phyloP scores from a whole-genome alignment of 179 eudicot species.

The Camellia oleifera region DNA sequence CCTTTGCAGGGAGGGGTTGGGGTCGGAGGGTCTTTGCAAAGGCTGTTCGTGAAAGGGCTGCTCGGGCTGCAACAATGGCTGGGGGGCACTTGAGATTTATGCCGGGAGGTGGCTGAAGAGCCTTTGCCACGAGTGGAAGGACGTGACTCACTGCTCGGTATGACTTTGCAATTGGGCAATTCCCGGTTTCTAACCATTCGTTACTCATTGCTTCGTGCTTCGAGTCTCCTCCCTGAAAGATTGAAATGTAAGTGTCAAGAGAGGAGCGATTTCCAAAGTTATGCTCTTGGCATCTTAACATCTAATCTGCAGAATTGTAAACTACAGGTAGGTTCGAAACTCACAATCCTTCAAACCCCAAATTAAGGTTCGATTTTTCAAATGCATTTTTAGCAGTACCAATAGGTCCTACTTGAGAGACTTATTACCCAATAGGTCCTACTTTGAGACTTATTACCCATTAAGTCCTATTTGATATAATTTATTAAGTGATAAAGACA shows the following conservation, averaged over 20 bases:
- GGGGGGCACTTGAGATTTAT: slow-evolving; percentile 68
- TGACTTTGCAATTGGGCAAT: slow-evolving; percentile 94
- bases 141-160: slow-evolving; percentile 79
- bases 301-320: background rate
- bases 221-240: slow-evolving; percentile 57
- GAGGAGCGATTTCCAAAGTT: background rate
- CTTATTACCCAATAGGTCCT: too few relatives aligned
- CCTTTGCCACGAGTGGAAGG: slow-evolving; percentile 86
- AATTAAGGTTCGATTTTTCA: too few relatives aligned
- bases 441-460: too few relatives aligned
- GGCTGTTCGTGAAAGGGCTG: slow-evolving; percentile 80
- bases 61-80: slow-evolving; percentile 78
- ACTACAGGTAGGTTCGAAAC: background rate
- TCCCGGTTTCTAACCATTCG: slow-evolving; percentile 83
- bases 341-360: background rate
- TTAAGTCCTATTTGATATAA: too few relatives aligned
- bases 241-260: background rate
- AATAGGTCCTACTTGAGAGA: too few relatives aligned
- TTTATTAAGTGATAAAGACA: too few relatives aligned
- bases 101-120: slow-evolving; percentile 79
- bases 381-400: too few relatives aligned
- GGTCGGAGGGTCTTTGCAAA: slow-evolving; percentile 87
- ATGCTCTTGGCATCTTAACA: background rate
- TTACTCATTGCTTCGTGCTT: slow-evolving; percentile 83
- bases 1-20: slow-evolving; percentile 74